A percentile compares a stretch with the other conserved stretches of the same genome.
phyloP scores from a whole-genome alignment of 495 filamentous ascomycete genomes.

The Daldinia grandis region DNA sequence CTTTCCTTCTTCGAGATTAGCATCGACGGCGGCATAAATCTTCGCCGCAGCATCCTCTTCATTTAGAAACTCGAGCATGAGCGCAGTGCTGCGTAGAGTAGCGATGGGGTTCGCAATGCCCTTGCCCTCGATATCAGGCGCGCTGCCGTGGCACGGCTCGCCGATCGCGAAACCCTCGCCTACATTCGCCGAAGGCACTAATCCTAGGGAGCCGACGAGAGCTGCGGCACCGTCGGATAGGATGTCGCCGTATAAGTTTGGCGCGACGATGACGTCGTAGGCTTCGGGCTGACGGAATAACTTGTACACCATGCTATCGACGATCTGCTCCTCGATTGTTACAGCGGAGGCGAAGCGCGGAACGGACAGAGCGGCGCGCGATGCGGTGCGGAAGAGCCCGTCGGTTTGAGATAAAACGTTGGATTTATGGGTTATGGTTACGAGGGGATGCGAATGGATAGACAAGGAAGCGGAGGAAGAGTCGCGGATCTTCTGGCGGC shows the following conservation, averaged over 20 bases:
- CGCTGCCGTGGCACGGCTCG: slow-evolving; percentile 96
- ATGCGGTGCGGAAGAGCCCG: slow-evolving; percentile 88
- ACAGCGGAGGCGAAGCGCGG: slow-evolving; percentile 66
- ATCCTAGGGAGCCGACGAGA: slow-evolving; percentile 89
- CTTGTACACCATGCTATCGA: slow-evolving; percentile 99
- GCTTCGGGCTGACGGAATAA: slow-evolving; percentile 91
- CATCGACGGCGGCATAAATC: slow-evolving; percentile 94
- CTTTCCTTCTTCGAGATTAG: slow-evolving; percentile 82
- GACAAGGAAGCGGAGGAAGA: slow-evolving; percentile 50
- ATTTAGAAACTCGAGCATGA: slow-evolving; percentile 95
- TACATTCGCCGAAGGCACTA: slow-evolving; percentile 97
- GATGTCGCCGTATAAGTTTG: slow-evolving; percentile 98
- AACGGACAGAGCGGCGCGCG: slow-evolving; percentile 72
- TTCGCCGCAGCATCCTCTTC: slow-evolving; percentile 84
- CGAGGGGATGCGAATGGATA: slow-evolving; percentile 74
- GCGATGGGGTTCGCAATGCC: slow-evolving; percentile 96
- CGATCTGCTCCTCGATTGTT: slow-evolving; percentile 94
- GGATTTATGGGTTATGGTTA: slow-evolving; percentile 98
- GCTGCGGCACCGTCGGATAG: slow-evolving; percentile 95
- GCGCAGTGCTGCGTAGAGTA: slow-evolving; percentile 85
- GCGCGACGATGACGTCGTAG: slow-evolving; percentile 98
- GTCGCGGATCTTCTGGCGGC: slow-evolving; percentile 80
- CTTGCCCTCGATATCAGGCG: slow-evolving; percentile 93
- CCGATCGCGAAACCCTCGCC: slow-evolving; percentile 95
- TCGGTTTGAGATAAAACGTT: slow-evolving; percentile 98